phyloP scores from a whole-genome alignment of 768 basidiomycete genomes.

The Boletus sp. region DNA sequence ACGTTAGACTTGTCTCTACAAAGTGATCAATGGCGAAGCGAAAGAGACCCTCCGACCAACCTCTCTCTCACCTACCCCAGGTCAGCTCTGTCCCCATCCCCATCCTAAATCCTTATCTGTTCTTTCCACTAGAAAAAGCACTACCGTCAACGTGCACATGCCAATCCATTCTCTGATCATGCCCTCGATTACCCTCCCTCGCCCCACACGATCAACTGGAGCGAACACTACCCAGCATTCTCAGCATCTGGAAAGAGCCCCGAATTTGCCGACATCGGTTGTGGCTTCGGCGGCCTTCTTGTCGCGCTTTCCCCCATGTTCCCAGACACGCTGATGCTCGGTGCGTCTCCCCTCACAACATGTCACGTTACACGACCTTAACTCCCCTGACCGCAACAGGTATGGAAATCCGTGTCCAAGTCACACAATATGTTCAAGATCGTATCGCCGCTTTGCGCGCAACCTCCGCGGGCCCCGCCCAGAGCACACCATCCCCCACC shows the following conservation, averaged over 20 bases:
- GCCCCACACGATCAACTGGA: slow-evolving; percentile 79
- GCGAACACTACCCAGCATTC: slow-evolving; percentile 75
- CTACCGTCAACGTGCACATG: slow-evolving; percentile 80
- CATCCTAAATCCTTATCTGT: not conserved
- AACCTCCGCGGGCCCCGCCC: slow-evolving; percentile 34
- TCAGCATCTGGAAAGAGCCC: slow-evolving; percentile 58
- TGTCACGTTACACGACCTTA: not conserved
- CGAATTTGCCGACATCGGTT: slow-evolving; percentile 96
- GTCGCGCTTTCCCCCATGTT: slow-evolving; percentile 86
- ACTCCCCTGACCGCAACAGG: slow-evolving; percentile 44
- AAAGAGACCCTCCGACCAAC: slow-evolving; percentile 15
- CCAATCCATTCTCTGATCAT: slow-evolving; percentile 87
- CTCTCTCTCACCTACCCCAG: slow-evolving; percentile 44
- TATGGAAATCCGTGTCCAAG: slow-evolving; percentile 95
- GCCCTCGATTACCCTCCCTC: slow-evolving; percentile 80
- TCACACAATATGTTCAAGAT: slow-evolving; percentile 94
- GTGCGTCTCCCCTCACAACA: slow-evolving; percentile 42
- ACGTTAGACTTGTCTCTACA: too few species aligned
- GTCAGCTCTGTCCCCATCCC: slow-evolving; percentile 25
- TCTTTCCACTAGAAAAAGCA: slow-evolving; percentile 61
- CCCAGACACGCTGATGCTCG: slow-evolving; percentile 91
- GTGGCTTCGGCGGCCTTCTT: slow-evolving; percentile 94
- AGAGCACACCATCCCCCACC: slow-evolving; percentile 22
- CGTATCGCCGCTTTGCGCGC: slow-evolving; percentile 91
- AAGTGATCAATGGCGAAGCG: slow-evolving; percentile 23